Evolutionary conservation across 495 filamentous ascomycete genomes (phyloP).

Genomic region (Talaromyces proteolyticus): DNA sequence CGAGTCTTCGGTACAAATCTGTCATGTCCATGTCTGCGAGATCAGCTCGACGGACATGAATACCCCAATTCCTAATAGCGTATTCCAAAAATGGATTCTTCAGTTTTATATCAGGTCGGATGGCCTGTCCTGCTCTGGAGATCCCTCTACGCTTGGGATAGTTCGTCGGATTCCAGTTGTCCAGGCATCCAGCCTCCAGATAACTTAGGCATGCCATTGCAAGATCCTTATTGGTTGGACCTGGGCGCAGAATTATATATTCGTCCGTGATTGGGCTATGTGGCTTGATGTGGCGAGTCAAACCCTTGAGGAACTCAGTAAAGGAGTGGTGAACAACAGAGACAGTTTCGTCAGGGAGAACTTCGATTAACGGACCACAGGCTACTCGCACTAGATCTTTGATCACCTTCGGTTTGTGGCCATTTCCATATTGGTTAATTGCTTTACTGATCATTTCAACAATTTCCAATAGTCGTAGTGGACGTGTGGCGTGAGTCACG

Average conservation of each 20-base stretch:
- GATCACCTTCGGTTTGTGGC: constrained; percentile 12
- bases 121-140: too few species aligned
- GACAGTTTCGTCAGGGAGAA: constrained; percentile 41
- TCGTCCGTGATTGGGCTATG: too few species aligned
- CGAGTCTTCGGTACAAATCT: constrained; percentile 7
- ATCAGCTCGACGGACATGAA: constrained; percentile 9
- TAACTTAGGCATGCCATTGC: constrained; percentile 12
- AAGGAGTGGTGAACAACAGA: constrained; percentile 49
- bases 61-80: constrained; percentile 14
- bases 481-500: constrained; percentile 43
- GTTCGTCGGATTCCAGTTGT: constrained; percentile 3
- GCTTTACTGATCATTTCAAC: constrained; percentile 28
- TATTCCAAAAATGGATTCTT: constrained; percentile 19
- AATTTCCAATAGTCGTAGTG: constrained; percentile 43
- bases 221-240: constrained; percentile 12
- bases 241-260: constrained; percentile 5
- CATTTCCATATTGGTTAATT: constrained; percentile 3
- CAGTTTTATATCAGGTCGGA: not conserved
- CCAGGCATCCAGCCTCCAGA: constrained; percentile 13
- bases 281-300: too few species aligned
- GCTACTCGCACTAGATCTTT: constrained; percentile 20
- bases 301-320: constrained; percentile 39
- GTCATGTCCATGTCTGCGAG: constrained; percentile 6
- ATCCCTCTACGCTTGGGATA: not conserved
- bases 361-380: constrained; percentile 47